Evolutionary conservation across 2,329 filamentous ascomycete genomes (phyloP), one percentile per base, ranked within the genome.

Genomic region (Fusarium siculi): DNA sequence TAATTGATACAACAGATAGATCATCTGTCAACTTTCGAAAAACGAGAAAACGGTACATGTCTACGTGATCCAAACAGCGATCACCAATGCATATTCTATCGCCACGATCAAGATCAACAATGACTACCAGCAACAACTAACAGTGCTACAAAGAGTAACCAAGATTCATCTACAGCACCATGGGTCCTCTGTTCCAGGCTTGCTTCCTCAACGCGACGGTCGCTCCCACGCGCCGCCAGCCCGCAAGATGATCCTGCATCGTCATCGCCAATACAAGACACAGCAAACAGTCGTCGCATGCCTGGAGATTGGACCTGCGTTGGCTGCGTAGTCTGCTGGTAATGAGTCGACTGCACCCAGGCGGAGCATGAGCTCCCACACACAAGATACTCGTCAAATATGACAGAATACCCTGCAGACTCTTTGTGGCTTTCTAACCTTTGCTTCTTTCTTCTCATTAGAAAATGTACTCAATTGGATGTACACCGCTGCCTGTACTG

Each of bases 241-340:
- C 19, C 55, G 23, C 56, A 42, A 68, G 40, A 61, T 63, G 56
- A 46, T 63, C 46, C 55, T 74, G 47, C 47, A 68, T 65, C 43
- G 19, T 53, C 66, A 68, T 73, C 66, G 53, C 54, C 47, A 60
- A 75, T 61, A 76, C 67, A 76, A 77, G 74, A 73, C 74, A 74
- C 63, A 71, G 49, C 52, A 68, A 63, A 66, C 44, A 67, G 71
- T 36, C 59, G 68, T 73, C 62, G 49, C 63, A 70, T 46, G 52
- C 58, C 43, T 44, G 50, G 66, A 58, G 50, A 50, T 56, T 67
- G 54, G 49, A 34, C 21, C 52, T 52, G 52, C 64, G 37, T 63
- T 61, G 71, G 14, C 40, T 52, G 49, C 66, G 37, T 62, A 65
- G 73, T 72, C 74, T 64, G 62, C 63, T 68, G 73, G 63, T 57